These are phyloP conservation scores for Phytophthora ohioensis DNA, from an alignment of 352 stramenopile species.

Conservation along the genomic window DNA sequence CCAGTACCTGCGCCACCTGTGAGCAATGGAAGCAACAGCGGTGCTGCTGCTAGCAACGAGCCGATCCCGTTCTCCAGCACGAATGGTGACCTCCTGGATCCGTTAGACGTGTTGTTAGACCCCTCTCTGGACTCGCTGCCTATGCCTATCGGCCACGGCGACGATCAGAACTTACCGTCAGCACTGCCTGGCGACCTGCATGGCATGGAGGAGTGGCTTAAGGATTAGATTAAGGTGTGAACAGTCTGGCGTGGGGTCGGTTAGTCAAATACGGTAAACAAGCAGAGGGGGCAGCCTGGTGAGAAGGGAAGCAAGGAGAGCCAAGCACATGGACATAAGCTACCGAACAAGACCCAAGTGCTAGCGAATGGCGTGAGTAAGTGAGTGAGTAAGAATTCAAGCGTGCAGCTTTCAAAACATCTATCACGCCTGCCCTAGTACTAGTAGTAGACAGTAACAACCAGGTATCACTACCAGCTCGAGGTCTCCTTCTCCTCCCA, in stretches of 20 bases:
- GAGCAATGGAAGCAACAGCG: slow-evolving; percentile 20
- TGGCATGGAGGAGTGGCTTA: slow-evolving; percentile 83
- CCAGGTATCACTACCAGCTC: slow-evolving; percentile 58
- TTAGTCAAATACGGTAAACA: slow-evolving; percentile 23
- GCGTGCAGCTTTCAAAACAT: slow-evolving; percentile 13
- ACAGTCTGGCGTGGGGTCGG: slow-evolving; percentile 20
- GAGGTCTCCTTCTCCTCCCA: slow-evolving; percentile 76
- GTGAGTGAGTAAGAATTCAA: slow-evolving; percentile 31
- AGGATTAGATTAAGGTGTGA: slow-evolving; percentile 62
- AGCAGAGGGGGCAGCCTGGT: slow-evolving; percentile 7
- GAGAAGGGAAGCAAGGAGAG: slow-evolving; percentile 2
- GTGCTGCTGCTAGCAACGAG: slow-evolving; percentile 28
- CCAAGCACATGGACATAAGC: slow-evolving; percentile 22
- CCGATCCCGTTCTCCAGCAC: slow-evolving; percentile 53
- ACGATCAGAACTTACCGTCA: slow-evolving; percentile 49
- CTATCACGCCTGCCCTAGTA: background rate
- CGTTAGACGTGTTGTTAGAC: slow-evolving; percentile 67
- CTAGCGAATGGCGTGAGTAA: slow-evolving; percentile 29
- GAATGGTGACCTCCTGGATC: slow-evolving; percentile 53
- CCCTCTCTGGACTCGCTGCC: slow-evolving; percentile 59
- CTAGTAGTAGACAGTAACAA: background rate
- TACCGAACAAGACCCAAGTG: slow-evolving; percentile 28
- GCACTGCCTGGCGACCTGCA: slow-evolving; percentile 76
- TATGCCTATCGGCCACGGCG: slow-evolving; percentile 76
- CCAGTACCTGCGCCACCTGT: slow-evolving; percentile 13